Base-by-base conservation (phyloP, 305 asterid species). In the Withania somnifera region DNA sequence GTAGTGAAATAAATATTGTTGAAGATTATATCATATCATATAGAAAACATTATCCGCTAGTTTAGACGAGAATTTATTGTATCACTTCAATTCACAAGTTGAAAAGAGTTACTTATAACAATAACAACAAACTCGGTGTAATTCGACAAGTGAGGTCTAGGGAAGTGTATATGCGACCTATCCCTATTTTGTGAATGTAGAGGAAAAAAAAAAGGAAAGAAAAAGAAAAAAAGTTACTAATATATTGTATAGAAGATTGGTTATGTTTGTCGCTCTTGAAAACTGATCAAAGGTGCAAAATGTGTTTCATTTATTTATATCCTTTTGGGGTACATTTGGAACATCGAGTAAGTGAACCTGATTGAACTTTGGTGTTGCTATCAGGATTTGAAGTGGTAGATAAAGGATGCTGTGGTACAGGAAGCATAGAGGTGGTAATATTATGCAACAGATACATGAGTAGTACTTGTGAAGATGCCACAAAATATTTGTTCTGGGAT, bases 371-470 rank as follows among this genome's bases (percentile, higher is more conserved):
- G 50, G 34, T 9, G 75, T 34, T 66, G 45, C 7, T 66, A 30
- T 53, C 84, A 94, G 98, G 98, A 7, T 87, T 94, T 40, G 91
- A 91, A 81, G 92, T 90, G 34, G 89, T 78, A 22, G 92, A 94
- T 51, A 85, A 14, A 79, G 98, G 98, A 13, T 95, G 98, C 28
- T 95, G 98, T 45, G 97, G 98, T 13, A 90, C 93, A 2, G 98
- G 98, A 47, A 53, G 22, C 2, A 15, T 93, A 17, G 98, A 95
- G 82, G 92, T 88, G 68, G 57, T 32, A 3, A 0, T 89, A 17
- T 58, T 95, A 82, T 95, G 98, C 85, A 93, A 90, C 82, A 87
- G 61, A 56, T 83, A 75, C 28, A 82, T 86, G 45, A 75, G 66
- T 10, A 68, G 61, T 8, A 91, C 90, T 1, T 95, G 99, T 83